These are phyloP conservation scores for Hymenoscyphus fructigenus DNA, from an alignment of 2,329 filamentous ascomycete species.

Conservation along the genomic window DNA sequence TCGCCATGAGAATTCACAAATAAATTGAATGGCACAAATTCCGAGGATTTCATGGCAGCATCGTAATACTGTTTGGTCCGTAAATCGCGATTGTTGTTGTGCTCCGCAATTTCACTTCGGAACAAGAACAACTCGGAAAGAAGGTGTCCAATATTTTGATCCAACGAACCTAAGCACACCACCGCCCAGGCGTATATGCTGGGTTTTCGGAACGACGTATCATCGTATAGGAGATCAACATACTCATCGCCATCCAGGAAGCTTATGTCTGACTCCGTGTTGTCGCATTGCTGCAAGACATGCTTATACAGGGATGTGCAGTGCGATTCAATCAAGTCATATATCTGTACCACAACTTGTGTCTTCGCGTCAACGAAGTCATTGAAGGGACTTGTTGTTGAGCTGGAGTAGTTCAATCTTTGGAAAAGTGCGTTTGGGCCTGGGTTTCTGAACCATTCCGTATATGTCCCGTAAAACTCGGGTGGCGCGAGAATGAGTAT, in stretches of 20 bases:
- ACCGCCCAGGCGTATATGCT: slow-evolving; percentile 6
- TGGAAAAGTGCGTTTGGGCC: neutral
- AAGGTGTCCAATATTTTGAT: slow-evolving; percentile 6
- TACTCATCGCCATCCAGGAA: slow-evolving; percentile 1
- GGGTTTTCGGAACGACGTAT: neutral
- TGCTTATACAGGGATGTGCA: neutral
- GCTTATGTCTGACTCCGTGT: neutral
- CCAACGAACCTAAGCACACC: slow-evolving; percentile 2
- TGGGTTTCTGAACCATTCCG: neutral
- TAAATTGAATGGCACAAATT: neutral
- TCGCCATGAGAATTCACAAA: neutral
- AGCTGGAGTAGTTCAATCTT: neutral
- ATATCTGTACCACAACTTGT: slow-evolving; percentile 1
- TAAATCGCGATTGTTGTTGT: slow-evolving; percentile 1
- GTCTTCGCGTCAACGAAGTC: slow-evolving; percentile 4
- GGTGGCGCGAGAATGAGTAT: slow-evolving; percentile 1
- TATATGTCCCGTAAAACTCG: neutral
- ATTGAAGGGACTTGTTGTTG: neutral
- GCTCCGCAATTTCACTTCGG: neutral
- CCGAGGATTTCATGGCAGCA: neutral
- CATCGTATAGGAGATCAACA: slow-evolving; percentile 6
- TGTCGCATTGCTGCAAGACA: neutral
- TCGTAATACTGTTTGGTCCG: slow-evolving; percentile 1
- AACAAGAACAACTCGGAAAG: neutral
- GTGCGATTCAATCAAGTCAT: neutral